phyloP scores from a whole-genome alignment of 306 rosid species.

The Prunus fruticosa region DNA sequence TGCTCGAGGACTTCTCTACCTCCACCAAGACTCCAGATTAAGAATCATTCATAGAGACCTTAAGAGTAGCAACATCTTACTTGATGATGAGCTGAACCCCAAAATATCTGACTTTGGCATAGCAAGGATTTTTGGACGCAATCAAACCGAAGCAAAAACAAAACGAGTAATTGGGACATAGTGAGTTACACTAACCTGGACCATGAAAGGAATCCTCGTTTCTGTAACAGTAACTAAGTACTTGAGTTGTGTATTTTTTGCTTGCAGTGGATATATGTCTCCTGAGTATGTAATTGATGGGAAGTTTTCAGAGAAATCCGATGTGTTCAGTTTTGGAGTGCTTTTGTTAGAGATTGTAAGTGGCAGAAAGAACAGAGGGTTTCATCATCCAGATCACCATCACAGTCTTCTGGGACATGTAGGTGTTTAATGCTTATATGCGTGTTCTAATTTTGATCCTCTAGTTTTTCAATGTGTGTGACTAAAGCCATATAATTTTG shows the following conservation, averaged over 20 bases:
- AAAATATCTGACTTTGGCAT: conserved; percentile 35
- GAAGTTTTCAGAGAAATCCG: conserved; percentile 23
- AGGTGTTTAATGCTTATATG: not conserved
- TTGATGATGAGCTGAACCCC: conserved; percentile 30
- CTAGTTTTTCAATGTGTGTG: not conserved
- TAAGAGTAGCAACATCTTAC: conserved; percentile 29
- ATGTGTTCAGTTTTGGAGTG: conserved; percentile 33
- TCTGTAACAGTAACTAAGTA: not conserved
- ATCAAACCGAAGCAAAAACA: conserved; percentile 27
- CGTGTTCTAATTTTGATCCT: not conserved
- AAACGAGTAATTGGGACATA: conserved; percentile 28
- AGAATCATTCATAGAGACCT: conserved; percentile 34
- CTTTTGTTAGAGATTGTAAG: conserved; percentile 27
- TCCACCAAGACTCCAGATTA: conserved; percentile 28
- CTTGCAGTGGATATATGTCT: conserved; percentile 30
- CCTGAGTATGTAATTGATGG: conserved; percentile 32
- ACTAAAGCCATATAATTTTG: not conserved
- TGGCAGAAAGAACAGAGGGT: conserved; percentile 23
- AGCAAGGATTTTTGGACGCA: conserved; percentile 26
- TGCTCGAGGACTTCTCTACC: conserved; percentile 27
- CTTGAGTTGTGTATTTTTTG: not conserved
- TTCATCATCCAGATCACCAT: conserved; percentile 15
- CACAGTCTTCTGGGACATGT: conserved; percentile 33
- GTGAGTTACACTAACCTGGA: not conserved
- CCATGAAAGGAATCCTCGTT: not conserved